Percentiles rank a stretch among this genome's conserved stretches.
phyloP scores from a whole-genome alignment of 345 rosid genomes.

The Raphanus raphanistrum region DNA sequence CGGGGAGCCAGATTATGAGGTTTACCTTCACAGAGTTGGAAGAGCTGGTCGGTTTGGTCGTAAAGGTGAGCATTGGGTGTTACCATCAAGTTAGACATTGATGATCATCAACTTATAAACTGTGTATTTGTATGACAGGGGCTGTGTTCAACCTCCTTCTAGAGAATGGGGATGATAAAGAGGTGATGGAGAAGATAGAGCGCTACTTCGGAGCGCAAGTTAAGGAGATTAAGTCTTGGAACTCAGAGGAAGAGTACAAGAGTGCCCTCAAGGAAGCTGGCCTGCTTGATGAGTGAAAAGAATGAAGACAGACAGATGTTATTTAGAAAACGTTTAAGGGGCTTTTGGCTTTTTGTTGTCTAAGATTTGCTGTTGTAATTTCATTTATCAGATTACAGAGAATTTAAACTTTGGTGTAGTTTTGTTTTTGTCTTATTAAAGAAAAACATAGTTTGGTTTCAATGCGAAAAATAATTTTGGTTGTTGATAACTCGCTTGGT shows the following conservation, averaged over 20 bases:
- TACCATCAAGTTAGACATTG: not conserved
- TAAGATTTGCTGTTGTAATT: conserved; percentile 7
- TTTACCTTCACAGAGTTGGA: conserved; percentile 93
- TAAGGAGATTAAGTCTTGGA: conserved; percentile 52
- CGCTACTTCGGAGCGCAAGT: conserved; percentile 52
- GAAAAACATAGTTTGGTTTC: conserved; percentile 1
- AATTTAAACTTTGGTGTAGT: not conserved
- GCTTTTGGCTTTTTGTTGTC: not conserved
- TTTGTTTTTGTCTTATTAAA: not conserved
- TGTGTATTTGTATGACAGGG: conserved; percentile 46
- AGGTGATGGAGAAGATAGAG: conserved; percentile 74
- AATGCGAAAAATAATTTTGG: not conserved
- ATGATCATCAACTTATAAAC: not conserved
- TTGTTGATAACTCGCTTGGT: conserved; percentile 50
- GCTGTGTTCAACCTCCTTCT: conserved; percentile 83
- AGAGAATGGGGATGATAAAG: conserved; percentile 41
- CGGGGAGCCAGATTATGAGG: conserved; percentile 80
- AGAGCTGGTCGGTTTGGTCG: conserved; percentile 97
- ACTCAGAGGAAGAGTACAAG: conserved; percentile 40
- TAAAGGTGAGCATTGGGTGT: conserved; percentile 52
- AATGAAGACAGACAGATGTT: not conserved
- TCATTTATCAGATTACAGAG: not conserved
- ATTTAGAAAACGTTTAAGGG: not conserved
- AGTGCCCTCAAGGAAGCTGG: conserved; percentile 39
- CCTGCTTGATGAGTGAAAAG: conserved; percentile 21